A percentile compares a stretch with the other conserved stretches of the same genome.
phyloP scores from a whole-genome alignment of 2,329 filamentous ascomycete genomes.

The Hymenoscyphus fructigenus region DNA sequence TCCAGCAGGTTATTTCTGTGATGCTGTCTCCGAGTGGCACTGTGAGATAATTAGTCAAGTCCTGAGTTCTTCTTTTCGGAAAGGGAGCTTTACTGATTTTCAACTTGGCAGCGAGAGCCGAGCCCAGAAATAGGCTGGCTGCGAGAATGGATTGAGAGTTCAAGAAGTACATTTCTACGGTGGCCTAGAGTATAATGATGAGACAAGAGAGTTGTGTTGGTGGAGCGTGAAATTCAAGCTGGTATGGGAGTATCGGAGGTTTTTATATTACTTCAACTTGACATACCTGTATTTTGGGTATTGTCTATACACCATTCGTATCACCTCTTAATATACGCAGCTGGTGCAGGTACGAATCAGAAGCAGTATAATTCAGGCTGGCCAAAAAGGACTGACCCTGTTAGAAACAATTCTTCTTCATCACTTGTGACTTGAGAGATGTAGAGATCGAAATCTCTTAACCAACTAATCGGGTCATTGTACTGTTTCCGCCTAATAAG shows the following conservation, averaged over 20 bases:
- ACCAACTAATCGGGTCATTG: neutral
- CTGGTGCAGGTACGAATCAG: neutral
- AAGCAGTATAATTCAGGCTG: neutral
- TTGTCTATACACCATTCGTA: too few relatives aligned
- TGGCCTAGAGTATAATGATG: neutral
- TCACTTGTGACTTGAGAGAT: fast-evolving
- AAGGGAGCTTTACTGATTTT: neutral
- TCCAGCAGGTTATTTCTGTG: constrained; percentile 48
- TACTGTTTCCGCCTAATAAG: neutral
- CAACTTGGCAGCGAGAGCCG: neutral
- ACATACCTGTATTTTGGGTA: too few relatives aligned
- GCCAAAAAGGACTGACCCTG: neutral
- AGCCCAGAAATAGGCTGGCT: neutral
- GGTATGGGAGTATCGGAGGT: neutral
- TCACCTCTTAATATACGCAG: too few relatives aligned
- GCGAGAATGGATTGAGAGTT: neutral
- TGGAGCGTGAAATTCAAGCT: neutral
- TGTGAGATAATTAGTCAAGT: neutral
- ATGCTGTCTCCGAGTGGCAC: constrained; percentile 46
- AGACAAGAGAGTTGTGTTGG: neutral
- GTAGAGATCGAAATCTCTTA: neutral
- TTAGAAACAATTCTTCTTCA: neutral
- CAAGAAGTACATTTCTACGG: neutral
- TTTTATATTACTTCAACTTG: neutral
- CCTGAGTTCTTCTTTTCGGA: too few relatives aligned